Percentiles rank a stretch among this genome's conserved stretches.
Evolutionary conservation across 2,329 filamentous ascomycete genomes (phyloP).

Genomic region (Diaporthe ilicicola): DNA sequence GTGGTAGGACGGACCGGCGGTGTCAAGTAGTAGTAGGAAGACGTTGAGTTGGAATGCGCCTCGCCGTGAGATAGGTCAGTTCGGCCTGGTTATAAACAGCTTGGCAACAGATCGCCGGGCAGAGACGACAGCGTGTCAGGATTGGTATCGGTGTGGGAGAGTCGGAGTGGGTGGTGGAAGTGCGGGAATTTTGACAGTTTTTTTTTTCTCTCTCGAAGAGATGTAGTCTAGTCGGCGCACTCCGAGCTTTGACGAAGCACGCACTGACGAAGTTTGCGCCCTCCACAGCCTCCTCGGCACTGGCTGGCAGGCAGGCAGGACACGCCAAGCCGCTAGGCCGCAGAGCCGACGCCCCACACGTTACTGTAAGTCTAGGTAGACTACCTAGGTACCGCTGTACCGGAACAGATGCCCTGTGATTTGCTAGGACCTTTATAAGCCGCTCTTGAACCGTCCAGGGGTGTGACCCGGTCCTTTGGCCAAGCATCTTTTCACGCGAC

Average conservation of each 20-base stretch:
- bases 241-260: conserved; percentile 9
- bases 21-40: not conserved
- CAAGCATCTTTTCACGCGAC: conserved; percentile 3
- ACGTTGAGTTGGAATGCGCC: not conserved
- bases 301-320: conserved; percentile 1
- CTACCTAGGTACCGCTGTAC: no score
- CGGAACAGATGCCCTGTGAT: not conserved
- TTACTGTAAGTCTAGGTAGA: not conserved
- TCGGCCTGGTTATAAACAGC: not conserved
- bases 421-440: conserved; percentile 4
- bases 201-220: not conserved
- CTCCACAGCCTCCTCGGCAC: conserved; percentile 10
- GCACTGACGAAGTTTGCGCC: conserved; percentile 20
- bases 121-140: conserved; percentile 3
- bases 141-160: not conserved
- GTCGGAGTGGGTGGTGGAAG: not conserved
- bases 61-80: not conserved
- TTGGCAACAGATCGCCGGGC: not conserved
- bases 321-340: not conserved
- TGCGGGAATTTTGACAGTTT: conserved; percentile 20
- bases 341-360: not conserved
- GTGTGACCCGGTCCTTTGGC: not conserved
- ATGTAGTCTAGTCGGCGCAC: conserved; percentile 15
- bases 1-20: not conserved
- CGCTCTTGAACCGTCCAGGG: not conserved